These are phyloP conservation scores for Neonectria coccinea DNA, from an alignment of 2,329 filamentous ascomycete species.

Conservation along the genomic window DNA sequence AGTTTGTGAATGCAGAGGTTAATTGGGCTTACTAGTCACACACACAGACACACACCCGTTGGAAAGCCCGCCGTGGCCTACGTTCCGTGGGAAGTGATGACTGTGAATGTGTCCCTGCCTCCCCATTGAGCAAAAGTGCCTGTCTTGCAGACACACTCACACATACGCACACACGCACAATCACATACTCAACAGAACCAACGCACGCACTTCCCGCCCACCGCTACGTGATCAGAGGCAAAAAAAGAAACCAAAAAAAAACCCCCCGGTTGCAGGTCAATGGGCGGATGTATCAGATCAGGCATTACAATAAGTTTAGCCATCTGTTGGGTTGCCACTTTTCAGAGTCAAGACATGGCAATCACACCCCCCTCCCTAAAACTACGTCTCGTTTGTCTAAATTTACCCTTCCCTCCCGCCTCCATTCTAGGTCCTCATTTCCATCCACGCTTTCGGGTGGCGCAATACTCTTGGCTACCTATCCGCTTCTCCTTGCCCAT, in stretches of 20 bases:
- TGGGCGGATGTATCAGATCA: conserved; percentile 7
- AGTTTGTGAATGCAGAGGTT: background rate
- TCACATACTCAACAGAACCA: conserved; percentile 27
- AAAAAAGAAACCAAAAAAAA: background rate
- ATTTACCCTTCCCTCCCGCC: conserved; percentile 10
- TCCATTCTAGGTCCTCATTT: conserved; percentile 15
- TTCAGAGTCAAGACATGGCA: background rate
- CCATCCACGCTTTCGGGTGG: conserved; percentile 27
- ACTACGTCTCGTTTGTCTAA: background rate
- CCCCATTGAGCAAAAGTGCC: conserved; percentile 35
- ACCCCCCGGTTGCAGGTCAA: background rate
- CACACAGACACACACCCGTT: background rate
- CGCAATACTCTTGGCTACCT: conserved; percentile 39
- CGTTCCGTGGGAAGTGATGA: conserved; percentile 37
- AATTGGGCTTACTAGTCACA: no score
- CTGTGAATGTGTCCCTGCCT: conserved; percentile 28
- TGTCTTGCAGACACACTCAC: conserved; percentile 14
- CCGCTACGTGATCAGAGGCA: no score
- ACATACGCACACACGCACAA: background rate
- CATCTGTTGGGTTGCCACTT: background rate
- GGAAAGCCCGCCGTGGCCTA: background rate
- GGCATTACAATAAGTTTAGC: background rate
- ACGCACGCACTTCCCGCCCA: conserved; percentile 12
- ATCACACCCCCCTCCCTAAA: background rate
- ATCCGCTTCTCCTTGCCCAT: conserved; percentile 32